Evolutionary conservation across 2,329 filamentous ascomycete species (phyloP).

Genomic region (Tolypocladium capitatum): DNA sequence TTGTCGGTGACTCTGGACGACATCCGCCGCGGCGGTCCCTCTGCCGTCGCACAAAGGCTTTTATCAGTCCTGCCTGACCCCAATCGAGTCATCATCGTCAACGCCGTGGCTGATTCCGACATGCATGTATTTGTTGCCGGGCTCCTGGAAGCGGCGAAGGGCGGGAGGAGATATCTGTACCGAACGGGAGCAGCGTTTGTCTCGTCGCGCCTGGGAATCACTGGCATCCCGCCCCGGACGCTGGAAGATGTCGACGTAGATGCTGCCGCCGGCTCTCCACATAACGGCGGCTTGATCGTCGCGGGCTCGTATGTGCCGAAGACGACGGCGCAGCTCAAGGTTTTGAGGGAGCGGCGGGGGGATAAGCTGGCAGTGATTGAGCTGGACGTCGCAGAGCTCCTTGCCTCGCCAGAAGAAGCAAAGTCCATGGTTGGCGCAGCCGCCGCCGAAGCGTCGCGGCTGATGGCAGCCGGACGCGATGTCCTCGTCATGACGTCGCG

Average conservation of each 20-base stretch:
- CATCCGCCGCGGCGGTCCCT: constrained; percentile 16
- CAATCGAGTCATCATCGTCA: constrained; percentile 33
- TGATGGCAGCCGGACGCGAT: constrained; percentile 29
- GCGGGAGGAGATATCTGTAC: constrained; percentile 21
- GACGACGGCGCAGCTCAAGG: constrained; percentile 38
- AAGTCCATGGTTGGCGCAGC: constrained; percentile 18
- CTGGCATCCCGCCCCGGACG: constrained; percentile 32
- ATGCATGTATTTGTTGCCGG: constrained; percentile 42
- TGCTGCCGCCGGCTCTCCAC: neutral
- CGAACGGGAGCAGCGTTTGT: constrained; percentile 26
- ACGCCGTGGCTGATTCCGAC: constrained; percentile 37
- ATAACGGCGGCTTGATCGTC: constrained; percentile 34
- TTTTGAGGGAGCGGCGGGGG: constrained; percentile 23
- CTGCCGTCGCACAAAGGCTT: constrained; percentile 11
- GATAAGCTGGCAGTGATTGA: constrained; percentile 30
- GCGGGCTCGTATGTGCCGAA: constrained; percentile 45
- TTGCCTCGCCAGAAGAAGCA: constrained; percentile 16
- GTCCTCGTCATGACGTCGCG: constrained; percentile 46
- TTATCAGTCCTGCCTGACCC: constrained; percentile 19
- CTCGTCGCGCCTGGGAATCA: constrained; percentile 35
- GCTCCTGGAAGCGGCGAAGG: constrained; percentile 22
- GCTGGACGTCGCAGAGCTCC: constrained; percentile 24
- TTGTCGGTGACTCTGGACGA: constrained; percentile 16
- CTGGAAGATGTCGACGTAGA: constrained; percentile 25
- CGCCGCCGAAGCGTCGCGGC: constrained; percentile 7